A percentile compares a stretch with the other conserved stretches of the same genome.
phyloP scores from a whole-genome alignment of 345 rosid genomes.

The Populus euphratica region DNA sequence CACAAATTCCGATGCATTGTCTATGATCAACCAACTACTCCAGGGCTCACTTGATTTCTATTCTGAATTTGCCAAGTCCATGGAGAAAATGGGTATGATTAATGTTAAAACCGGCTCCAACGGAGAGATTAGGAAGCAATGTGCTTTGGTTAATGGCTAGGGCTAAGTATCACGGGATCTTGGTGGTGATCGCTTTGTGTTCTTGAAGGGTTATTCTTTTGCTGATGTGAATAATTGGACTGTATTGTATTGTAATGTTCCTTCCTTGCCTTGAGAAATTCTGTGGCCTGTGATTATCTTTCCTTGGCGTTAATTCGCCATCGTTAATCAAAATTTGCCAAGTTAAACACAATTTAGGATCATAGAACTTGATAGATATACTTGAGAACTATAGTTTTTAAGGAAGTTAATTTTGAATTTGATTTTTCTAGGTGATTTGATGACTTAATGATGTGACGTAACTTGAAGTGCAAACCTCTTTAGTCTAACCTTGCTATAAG shows the following conservation, averaged over 20 bases:
- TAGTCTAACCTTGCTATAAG: no score
- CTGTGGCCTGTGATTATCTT: no score
- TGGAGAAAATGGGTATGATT: constrained; percentile 72
- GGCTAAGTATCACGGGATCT: background rate
- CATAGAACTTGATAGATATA: background rate
- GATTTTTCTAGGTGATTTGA: background rate
- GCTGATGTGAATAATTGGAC: background rate
- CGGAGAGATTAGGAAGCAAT: constrained; percentile 68
- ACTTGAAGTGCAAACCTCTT: background rate
- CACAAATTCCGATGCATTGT: constrained; percentile 40
- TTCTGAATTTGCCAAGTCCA: constrained; percentile 49
- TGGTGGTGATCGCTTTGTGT: fast-evolving
- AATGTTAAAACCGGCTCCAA: constrained; percentile 55
- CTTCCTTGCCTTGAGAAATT: background rate
- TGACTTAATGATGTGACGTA: background rate
- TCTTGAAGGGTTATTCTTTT: no score
- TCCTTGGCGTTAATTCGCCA: no score
- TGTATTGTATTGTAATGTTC: background rate
- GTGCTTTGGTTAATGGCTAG: constrained; percentile 56
- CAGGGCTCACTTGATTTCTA: constrained; percentile 47
- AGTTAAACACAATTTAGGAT: background rate
- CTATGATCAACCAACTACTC: constrained; percentile 40
- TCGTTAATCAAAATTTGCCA: background rate
- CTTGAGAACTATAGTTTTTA: background rate
- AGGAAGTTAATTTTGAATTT: background rate